Conservation (phyloP, 371 early-diverging fungal species). For the Mortierella sp. region DNA sequence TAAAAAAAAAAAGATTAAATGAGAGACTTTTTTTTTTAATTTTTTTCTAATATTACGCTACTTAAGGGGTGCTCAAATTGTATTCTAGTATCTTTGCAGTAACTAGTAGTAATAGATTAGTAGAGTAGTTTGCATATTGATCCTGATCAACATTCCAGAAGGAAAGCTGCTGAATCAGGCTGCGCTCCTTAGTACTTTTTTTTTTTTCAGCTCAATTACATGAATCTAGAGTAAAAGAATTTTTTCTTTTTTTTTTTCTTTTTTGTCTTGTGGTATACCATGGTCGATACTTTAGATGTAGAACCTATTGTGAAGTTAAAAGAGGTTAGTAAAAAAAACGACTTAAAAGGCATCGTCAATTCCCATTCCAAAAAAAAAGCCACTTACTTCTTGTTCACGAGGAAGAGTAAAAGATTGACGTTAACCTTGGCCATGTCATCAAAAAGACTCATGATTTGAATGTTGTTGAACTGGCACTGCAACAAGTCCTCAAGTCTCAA, state of each 20-base stretch:
- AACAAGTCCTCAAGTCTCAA: slow-evolving; percentile 93
- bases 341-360: neutral
- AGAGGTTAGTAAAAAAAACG: neutral
- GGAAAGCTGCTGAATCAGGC: no score
- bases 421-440: slow-evolving; percentile 95
- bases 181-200: no score
- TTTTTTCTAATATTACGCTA: no score
- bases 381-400: slow-evolving; percentile 97
- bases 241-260: slow-evolving; percentile 2
- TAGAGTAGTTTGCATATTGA: no score
- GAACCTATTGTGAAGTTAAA: slow-evolving; percentile 6
- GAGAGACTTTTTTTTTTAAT: no score
- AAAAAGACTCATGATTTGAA: slow-evolving; percentile 87
- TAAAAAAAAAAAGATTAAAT: no score
- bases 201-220: no score
- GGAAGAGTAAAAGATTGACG: slow-evolving; percentile 92
- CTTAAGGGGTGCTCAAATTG: no score
- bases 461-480: slow-evolving; percentile 93
- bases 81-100: no score
- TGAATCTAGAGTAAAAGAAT: neutral
- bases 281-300: slow-evolving; percentile 17
- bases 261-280: neutral
- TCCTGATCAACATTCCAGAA: no score
- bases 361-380: neutral
- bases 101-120: no score